Base-by-base conservation (phyloP, 768 basidiomycete species). In the Hericium coralloides region DNA sequence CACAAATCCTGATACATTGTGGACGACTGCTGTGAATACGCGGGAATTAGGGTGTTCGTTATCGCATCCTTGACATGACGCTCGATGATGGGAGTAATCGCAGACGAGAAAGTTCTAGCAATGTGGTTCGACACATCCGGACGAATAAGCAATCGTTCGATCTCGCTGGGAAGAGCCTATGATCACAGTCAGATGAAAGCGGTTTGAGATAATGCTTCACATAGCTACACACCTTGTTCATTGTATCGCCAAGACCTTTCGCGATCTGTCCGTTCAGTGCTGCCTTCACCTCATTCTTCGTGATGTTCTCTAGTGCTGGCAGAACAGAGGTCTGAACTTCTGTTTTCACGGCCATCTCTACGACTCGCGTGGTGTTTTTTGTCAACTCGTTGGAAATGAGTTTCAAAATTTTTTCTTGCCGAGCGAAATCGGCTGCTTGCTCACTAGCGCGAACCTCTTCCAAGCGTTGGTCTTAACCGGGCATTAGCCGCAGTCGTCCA, bases 381-480 rank as follows among this genome's bases (percentile, higher is more conserved):
- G 87, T 92, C 52, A 93, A 76, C 69, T 92, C 89, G 1, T 81
- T 88, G 22, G 90, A 92, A 62, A 93, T 92, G 55, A 93, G 74
- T 72, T 92, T 92, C 65, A 93, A 74, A 59, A 93, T 89, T 69
- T 88, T 91, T 72, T 94, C 92, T 70, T 94, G 90, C 14, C 91
- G 82, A 39, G 83, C 76, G 59, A 90, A 89, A 66, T 92, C 90
- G 60, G 87, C 87, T 10, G 82, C 78, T 66, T 90, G 88, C 61
- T 92, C 89, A 57, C 83, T 81, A 23, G 77, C 79, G 59, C 89
- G 85, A 52, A 83, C 83, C 47, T 92, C 91, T 65, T 93, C 92
- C 62, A 92, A 74, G 45, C 89, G 87, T 79, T 85, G 82, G 65
- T 92, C 92, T 93, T 37, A 48, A 23, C 20, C n/a, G 14, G 37